A percentile compares a stretch with the other conserved stretches of the same genome.
Evolutionary conservation across 495 filamentous ascomycete species (phyloP).

Genomic region (Sabuloglossum arenarium): DNA sequence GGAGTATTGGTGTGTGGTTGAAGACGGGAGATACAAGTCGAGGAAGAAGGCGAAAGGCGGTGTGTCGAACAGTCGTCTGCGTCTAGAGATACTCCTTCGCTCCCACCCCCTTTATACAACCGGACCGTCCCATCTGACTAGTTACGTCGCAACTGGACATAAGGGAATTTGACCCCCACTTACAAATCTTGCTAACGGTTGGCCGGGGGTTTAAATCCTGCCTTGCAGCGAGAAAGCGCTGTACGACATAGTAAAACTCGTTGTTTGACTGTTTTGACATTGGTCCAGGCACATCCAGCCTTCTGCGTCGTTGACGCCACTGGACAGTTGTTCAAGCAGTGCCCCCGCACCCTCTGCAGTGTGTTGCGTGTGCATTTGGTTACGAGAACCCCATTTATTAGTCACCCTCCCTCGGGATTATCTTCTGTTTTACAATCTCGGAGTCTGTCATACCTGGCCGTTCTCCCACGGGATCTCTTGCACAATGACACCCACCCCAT

Average conservation of each 20-base stretch:
- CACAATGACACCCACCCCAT: slow-evolving; percentile 56
- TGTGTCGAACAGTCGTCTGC: not conserved
- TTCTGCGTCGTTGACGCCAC: not conserved
- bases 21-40: not conserved
- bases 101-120: not conserved
- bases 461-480: not conserved
- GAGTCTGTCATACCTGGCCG: not conserved
- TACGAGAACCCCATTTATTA: not conserved
- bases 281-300: not conserved
- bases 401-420: not conserved
- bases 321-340: not conserved
- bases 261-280: not conserved
- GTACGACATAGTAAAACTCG: not conserved
- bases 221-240: not conserved
- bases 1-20: not conserved
- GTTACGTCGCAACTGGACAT: not conserved
- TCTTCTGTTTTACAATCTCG: not conserved
- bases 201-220: not conserved
- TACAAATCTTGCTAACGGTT: not conserved
- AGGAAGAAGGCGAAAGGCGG: not conserved
- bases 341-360: not conserved
- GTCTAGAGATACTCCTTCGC: not conserved
- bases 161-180: not conserved
- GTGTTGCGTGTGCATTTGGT: not conserved
- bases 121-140: not conserved